These are phyloP conservation scores for Teunomyces funiuensis DNA, from an alignment of 805 yeast genomes.

Conservation along the genomic window DNA sequence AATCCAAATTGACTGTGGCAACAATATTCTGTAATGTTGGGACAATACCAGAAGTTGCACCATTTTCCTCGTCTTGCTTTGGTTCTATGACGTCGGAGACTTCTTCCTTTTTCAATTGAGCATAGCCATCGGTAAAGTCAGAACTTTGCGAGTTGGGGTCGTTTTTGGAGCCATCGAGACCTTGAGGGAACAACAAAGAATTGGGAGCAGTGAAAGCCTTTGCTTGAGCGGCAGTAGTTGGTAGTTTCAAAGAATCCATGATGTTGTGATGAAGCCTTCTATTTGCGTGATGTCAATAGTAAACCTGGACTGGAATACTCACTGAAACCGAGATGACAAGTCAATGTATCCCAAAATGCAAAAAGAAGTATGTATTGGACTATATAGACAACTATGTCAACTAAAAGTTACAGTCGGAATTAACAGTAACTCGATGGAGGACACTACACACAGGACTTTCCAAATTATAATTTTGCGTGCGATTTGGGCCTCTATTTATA, in stretches of 20 bases:
- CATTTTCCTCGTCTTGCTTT: constrained; percentile 53
- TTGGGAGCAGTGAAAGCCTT: constrained; percentile 67
- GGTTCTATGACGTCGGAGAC: constrained; percentile 33
- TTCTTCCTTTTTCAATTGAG: constrained; percentile 15
- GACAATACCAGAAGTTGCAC: constrained; percentile 89
- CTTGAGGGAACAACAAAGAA: constrained; percentile 63
- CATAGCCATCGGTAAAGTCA: constrained; percentile 10
- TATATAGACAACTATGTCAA: constrained; percentile 3
- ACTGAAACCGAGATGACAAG: constrained; percentile 34
- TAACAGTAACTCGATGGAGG: neutral
- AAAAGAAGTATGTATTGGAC: constrained; percentile 6
- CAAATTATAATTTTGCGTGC: neutral
- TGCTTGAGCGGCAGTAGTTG: constrained; percentile 77
- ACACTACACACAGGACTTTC: constrained; percentile 6
- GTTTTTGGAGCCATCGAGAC: constrained; percentile 29
- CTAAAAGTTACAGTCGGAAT: neutral
- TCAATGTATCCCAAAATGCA: constrained; percentile 39
- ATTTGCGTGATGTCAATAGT: constrained; percentile 4
- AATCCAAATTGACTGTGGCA: constrained; percentile 95
- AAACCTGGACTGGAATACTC: constrained; percentile 5
- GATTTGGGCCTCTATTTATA: constrained; percentile 25
- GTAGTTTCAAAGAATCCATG: constrained; percentile 75
- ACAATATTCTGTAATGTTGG: constrained; percentile 96
- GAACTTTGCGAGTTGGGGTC: constrained; percentile 14
- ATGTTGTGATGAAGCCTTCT: constrained; percentile 5